Evolutionary conservation across 2,329 filamentous ascomycete species (phyloP).

Genomic region (Epichloe sylvatica): DNA sequence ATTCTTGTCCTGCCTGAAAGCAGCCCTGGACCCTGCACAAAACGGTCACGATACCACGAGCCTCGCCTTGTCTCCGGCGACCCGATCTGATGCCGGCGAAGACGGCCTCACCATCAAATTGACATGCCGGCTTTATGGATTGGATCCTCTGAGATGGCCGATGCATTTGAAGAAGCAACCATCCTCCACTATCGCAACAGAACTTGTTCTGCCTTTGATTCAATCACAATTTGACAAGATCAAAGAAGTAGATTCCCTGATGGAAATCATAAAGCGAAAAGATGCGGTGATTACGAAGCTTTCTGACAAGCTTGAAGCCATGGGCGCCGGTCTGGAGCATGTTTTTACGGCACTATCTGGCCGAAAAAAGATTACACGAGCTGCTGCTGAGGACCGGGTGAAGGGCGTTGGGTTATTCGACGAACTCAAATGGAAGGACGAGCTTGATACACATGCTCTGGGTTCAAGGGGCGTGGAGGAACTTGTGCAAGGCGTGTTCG

Average conservation of each 20-base stretch:
- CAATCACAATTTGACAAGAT: slow-evolving; percentile 28
- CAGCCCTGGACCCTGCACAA: slow-evolving; percentile 34
- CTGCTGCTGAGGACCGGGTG: slow-evolving; percentile 32
- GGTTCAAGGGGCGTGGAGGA: slow-evolving; percentile 18
- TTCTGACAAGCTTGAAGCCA: slow-evolving; percentile 39
- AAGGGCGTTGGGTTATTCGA: slow-evolving; percentile 38
- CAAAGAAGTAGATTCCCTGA: slow-evolving; percentile 29
- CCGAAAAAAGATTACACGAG: slow-evolving; percentile 32
- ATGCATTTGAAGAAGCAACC: slow-evolving; percentile 39
- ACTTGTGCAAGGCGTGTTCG: slow-evolving; percentile 30
- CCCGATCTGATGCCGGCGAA: slow-evolving; percentile 20
- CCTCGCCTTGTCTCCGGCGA: slow-evolving; percentile 27
- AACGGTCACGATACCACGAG: slow-evolving; percentile 29
- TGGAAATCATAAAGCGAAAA: slow-evolving; percentile 32
- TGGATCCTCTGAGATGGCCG: slow-evolving; percentile 52
- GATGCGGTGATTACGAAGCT: slow-evolving; percentile 37
- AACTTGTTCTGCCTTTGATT: slow-evolving; percentile 38
- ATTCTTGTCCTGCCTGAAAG: slow-evolving; percentile 49
- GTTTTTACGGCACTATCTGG: slow-evolving; percentile 37
- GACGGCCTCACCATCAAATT: slow-evolving; percentile 38
- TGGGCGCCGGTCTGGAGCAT: slow-evolving; percentile 37
- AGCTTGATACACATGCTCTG: slow-evolving; percentile 12
- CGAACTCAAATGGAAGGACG: slow-evolving; percentile 24
- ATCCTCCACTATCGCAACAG: slow-evolving; percentile 28
- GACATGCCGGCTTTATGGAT: slow-evolving; percentile 48